A percentile compares a stretch with the other conserved stretches of the same genome.
Conservation (phyloP, 1,284 basidiomycete species). For the Cystobasidium pallidum region DNA sequence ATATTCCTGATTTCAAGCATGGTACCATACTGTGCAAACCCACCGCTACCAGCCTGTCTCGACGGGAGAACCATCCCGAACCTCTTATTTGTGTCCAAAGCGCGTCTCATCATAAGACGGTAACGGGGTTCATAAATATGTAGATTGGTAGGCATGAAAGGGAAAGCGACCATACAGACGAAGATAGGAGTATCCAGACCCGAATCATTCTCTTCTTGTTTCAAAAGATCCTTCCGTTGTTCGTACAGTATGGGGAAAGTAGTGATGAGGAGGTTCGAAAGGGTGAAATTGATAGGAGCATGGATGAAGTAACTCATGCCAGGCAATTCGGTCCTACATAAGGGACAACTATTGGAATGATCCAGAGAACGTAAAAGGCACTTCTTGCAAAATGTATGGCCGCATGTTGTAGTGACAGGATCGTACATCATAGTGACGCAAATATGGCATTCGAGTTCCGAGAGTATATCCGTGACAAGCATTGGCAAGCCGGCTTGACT, state of each 20-base stretch:
- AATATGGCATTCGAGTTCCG: slow-evolving; percentile 84
- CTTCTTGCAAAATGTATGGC: slow-evolving; percentile 88
- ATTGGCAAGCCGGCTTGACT: slow-evolving; percentile 11
- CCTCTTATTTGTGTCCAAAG: slow-evolving; percentile 73
- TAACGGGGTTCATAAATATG: slow-evolving; percentile 92
- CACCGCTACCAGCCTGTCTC: slow-evolving; percentile 58
- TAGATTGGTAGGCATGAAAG: slow-evolving; percentile 81
- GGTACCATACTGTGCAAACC: slow-evolving; percentile 75
- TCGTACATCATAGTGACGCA: slow-evolving; percentile 82
- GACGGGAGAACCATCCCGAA: slow-evolving; percentile 90
- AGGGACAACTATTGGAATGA: slow-evolving; percentile 77
- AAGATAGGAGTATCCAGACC: slow-evolving; percentile 86
- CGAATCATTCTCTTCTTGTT: slow-evolving; percentile 45
- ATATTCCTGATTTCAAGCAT: slow-evolving; percentile 88
- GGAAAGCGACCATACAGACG: slow-evolving; percentile 85
- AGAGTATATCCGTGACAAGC: slow-evolving; percentile 62
- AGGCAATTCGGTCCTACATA: slow-evolving; percentile 66
- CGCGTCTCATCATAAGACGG: slow-evolving; percentile 89
- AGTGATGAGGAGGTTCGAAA: slow-evolving; percentile 46
- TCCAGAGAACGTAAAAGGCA: slow-evolving; percentile 88
- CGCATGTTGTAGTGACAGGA: slow-evolving; percentile 89
- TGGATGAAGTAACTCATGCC: slow-evolving; percentile 47
- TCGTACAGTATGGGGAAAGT: slow-evolving; percentile 49
- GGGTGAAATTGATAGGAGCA: slow-evolving; percentile 47
- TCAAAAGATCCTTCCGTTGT: slow-evolving; percentile 43